phyloP scores from a whole-genome alignment of 139 green algal genomes.

The Nannochloris sp. region DNA sequence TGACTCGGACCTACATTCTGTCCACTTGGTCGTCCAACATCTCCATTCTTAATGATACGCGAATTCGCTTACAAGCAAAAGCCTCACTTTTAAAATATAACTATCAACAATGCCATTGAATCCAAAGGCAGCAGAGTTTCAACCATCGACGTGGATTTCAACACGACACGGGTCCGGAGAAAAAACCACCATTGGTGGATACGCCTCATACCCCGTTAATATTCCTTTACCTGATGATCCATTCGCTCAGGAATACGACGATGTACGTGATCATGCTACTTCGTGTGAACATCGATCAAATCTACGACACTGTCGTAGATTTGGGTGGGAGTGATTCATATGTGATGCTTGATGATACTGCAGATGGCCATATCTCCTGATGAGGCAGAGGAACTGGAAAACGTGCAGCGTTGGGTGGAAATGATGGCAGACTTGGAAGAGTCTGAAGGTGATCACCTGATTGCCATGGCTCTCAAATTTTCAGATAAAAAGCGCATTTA shows the following conservation, averaged over 20 bases:
- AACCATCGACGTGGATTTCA: neutral
- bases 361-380: constrained; percentile 20
- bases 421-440: constrained; percentile 26
- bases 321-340: too few species aligned
- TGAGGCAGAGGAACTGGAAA: constrained; percentile 22
- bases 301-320: too few species aligned
- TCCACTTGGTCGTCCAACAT: too few species aligned
- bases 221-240: constrained; percentile 12
- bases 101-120: neutral
- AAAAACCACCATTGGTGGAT: neutral
- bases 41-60: too few species aligned
- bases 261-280: neutral
- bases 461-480: neutral
- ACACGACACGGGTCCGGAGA: neutral
- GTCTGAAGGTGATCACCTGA: constrained; percentile 23
- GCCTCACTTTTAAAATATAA: neutral
- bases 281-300: too few species aligned
- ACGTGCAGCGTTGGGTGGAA: constrained; percentile 22
- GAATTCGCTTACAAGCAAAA: too few species aligned
- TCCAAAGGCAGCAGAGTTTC: constrained; percentile 3
- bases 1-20: too few species aligned
- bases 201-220: neutral
- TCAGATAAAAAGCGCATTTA: neutral
- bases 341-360: neutral
- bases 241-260: constrained; percentile 3